Evolutionary conservation across 306 rosid species (phyloP), one percentile per base, ranked within the genome.

Genomic region (Prunus dulcis): DNA sequence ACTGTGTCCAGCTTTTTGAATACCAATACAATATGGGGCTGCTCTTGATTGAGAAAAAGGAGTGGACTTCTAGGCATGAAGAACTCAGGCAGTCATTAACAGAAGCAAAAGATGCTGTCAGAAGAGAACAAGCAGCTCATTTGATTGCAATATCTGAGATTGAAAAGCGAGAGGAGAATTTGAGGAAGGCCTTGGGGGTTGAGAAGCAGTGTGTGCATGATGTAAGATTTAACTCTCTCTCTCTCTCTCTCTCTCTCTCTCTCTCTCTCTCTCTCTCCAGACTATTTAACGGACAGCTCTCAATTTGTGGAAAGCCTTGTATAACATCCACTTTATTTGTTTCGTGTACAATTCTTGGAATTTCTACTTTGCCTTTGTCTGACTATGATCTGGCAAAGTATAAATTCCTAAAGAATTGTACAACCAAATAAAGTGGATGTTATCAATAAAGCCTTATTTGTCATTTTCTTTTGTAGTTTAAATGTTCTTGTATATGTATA

Each of bases 1-100:
- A 69, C 18, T 76, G 12, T 75, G 61, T 30, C 60, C 93, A 92
- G 99, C 99, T 95, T 82, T 92, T 86, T 64, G 97, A 95, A 64
- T 95, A 92, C 81, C 99, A 95, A 55, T 95, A 80, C 84, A 92
- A 92, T 78, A 95, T 95, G 99, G 99, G 99, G 70, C 92, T 92
- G 79, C 99, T 95, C 65, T 82, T 92, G 89, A 95, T 95, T 74
- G 99, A 95, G 90, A 95, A 95, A 81, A 95, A 92, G 69, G 99
- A 95, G 71, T 90, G 99, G 97, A 86, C 69, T 73, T 78, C 89
- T 12, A 95, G 83, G 78, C 82, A 74, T 75, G 86, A 82, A 6
- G 93, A 95, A 73, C 82, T 90, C 17, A 82, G 69, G 74, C 86
- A 83, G 71, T 85, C 85, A 73, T 76, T 92, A 52, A 80, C 45